Evolutionary conservation across 2,329 filamentous ascomycete genomes (phyloP).

Genomic region (Endothia cerciana): DNA sequence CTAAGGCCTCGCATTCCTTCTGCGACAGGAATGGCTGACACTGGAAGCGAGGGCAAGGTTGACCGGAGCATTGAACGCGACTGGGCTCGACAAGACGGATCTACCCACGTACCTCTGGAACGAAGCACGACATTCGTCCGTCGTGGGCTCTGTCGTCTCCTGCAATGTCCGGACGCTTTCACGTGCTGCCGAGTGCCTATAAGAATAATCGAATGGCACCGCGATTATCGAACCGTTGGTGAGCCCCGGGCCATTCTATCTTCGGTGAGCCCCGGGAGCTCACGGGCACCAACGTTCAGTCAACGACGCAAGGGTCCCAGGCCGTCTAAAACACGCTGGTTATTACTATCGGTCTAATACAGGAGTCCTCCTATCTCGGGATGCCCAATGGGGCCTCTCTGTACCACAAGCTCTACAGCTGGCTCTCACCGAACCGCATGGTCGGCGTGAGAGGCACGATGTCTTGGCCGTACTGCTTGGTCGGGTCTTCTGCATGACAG

Average conservation of each 20-base stretch:
- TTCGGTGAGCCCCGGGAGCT: conserved; percentile 45
- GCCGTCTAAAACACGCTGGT: conserved; percentile 50
- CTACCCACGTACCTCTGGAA: too few species aligned
- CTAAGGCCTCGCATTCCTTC: too few species aligned
- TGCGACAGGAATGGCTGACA: too few species aligned
- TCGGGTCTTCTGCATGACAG: conserved; percentile 45
- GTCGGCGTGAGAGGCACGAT: conserved; percentile 40
- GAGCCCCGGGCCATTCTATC: conserved; percentile 40
- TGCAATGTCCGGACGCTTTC: conserved; percentile 40
- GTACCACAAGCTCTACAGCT: conserved; percentile 43
- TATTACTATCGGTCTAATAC: conserved; percentile 49
- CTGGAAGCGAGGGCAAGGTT: too few species aligned
- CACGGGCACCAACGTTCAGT: conserved; percentile 43
- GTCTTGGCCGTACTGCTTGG: conserved; percentile 43
- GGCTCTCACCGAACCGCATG: conserved; percentile 37
- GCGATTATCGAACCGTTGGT: conserved; percentile 34
- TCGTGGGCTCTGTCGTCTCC: too few species aligned
- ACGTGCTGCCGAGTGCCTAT: conserved; percentile 39
- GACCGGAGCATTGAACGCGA: too few species aligned
- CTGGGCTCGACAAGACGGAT: too few species aligned
- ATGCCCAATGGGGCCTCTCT: conserved; percentile 48
- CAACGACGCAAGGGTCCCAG: conserved; percentile 45
- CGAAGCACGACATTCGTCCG: too few species aligned
- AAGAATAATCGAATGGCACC: conserved; percentile 40
- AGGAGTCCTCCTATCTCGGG: conserved; percentile 53